These are phyloP conservation scores for Lotmaria passim DNA, from an alignment of 208 protist species.

Conservation along the genomic window DNA sequence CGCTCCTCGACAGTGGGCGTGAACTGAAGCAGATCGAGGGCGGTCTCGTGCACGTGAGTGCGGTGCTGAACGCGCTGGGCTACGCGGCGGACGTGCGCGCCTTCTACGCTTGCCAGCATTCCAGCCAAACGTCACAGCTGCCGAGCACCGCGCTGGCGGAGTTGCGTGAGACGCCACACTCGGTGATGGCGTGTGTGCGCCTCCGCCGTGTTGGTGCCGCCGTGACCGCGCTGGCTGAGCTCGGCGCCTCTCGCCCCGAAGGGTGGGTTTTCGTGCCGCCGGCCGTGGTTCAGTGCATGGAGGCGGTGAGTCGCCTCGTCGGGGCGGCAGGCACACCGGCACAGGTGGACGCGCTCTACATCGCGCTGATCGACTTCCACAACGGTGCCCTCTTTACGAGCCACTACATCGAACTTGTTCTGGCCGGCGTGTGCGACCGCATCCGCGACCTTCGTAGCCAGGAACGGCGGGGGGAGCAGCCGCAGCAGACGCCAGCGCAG, in stretches of 20 bases:
- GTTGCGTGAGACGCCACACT: constrained; percentile 73
- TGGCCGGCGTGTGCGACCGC: constrained; percentile 78
- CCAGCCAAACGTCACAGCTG: neutral
- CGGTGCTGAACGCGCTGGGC: constrained; percentile 57
- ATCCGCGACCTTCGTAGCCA: constrained; percentile 38
- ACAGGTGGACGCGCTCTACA: constrained; percentile 65
- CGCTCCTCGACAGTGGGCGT: constrained; percentile 29
- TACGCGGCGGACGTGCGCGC: constrained; percentile 38
- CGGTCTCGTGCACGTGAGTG: constrained; percentile 65
- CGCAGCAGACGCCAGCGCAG: neutral
- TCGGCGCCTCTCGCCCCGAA: constrained; percentile 58
- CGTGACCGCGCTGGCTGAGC: constrained; percentile 44
- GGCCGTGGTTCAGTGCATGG: constrained; percentile 46
- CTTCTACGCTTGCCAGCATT: constrained; percentile 39
- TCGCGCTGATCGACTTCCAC: constrained; percentile 68
- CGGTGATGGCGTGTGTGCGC: constrained; percentile 59
- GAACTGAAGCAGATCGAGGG: constrained; percentile 54
- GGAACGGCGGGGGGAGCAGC: neutral
- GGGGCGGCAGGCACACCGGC: constrained; percentile 42
- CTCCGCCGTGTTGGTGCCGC: constrained; percentile 45
- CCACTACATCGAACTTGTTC: constrained; percentile 67
- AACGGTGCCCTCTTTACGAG: constrained; percentile 75
- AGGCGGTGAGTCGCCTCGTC: constrained; percentile 51
- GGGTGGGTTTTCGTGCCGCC: constrained; percentile 73
- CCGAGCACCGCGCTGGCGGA: constrained; percentile 10